A percentile compares a stretch with the other conserved stretches of the same genome.
Evolutionary conservation across 1,139 yeast genomes (phyloP).

Genomic region (Trichomonascaceae sp.): DNA sequence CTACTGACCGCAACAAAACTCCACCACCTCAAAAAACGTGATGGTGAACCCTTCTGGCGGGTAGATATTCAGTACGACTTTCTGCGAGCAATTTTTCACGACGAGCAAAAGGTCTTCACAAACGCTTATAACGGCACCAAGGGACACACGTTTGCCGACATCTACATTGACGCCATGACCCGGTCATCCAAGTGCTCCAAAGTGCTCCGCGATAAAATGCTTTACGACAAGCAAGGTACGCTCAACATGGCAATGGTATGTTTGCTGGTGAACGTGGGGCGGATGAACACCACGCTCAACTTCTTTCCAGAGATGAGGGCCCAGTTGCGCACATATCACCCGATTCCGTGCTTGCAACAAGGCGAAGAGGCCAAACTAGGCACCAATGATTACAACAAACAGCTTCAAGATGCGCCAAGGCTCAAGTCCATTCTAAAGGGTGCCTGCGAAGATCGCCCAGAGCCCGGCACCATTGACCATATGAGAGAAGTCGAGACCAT

Average conservation of each 20-base stretch:
- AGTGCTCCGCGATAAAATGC: conserved; percentile 63
- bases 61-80: conserved; percentile 80
- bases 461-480: conserved; percentile 39
- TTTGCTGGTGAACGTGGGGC: conserved; percentile 76
- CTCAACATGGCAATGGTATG: conserved; percentile 73
- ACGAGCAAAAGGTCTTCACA: conserved; percentile 53
- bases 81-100: conserved; percentile 48
- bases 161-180: conserved; percentile 71
- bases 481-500: conserved; percentile 23
- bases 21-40: conserved; percentile 71
- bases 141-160: conserved; percentile 60
- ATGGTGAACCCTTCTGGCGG: conserved; percentile 89
- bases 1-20: conserved; percentile 29
- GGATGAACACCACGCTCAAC: conserved; percentile 90
- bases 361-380: conserved; percentile 33
- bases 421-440: conserved; percentile 82
- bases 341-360: conserved; percentile 73
- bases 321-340: conserved; percentile 80
- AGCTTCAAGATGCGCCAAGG: conserved; percentile 89
- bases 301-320: conserved; percentile 97
- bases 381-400: conserved; percentile 40
- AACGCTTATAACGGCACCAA: conserved; percentile 32
- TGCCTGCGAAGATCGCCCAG: conserved; percentile 44
- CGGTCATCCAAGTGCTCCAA: conserved; percentile 76
- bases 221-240: conserved; percentile 49